Evolutionary conservation across 495 filamentous ascomycete genomes (phyloP), one percentile per base, ranked within the genome.

Genomic region (Tuber brumale): DNA sequence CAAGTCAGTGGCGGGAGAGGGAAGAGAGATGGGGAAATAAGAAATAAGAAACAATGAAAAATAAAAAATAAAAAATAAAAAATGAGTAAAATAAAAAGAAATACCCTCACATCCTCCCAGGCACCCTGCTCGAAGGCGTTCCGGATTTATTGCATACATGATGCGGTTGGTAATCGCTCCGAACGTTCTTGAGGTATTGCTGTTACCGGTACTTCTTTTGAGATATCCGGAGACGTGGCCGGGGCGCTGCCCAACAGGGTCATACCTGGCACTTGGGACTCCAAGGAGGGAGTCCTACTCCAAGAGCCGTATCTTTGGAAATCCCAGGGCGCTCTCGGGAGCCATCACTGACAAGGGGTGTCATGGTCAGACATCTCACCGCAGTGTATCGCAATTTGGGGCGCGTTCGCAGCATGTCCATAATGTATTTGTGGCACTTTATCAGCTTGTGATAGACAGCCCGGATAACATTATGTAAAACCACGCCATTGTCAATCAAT

Each of bases 301-400:
- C 57, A 66, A 66, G 57, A 66, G 57, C 57, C 57, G 10, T 66
- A 66, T 35, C 57, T 66, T 66, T 66, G 57, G 57, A 35, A 66
- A 35, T 66, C 57, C 57, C 57, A 66, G 27, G 57, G 31, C 14
- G 3, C 16, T 18, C 57, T 35, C 31, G 57, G 31, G 14, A 31
- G 14, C 57, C 57, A 35, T 66, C 14, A 18, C 27, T 66, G 57
- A 35, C 57, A 66, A 31, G 57, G 57, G 57, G 27, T 31, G 57
- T 35, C 14, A 6, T 66, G 57, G 57, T 35, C 27, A 66, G 57
- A 66, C 57, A 66, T 66, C 57, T 66, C 57, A 66, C 57, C 57
- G 31, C 57, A 16, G 57, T 14, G 12, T 35, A 66, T 66, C 27
- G 27, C 27, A 19, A 35, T 35, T 19, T 66, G 27, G 31, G 57